Base-by-base conservation (phyloP, 2,329 filamentous ascomycete species). In the Epichloe amarillans region DNA sequence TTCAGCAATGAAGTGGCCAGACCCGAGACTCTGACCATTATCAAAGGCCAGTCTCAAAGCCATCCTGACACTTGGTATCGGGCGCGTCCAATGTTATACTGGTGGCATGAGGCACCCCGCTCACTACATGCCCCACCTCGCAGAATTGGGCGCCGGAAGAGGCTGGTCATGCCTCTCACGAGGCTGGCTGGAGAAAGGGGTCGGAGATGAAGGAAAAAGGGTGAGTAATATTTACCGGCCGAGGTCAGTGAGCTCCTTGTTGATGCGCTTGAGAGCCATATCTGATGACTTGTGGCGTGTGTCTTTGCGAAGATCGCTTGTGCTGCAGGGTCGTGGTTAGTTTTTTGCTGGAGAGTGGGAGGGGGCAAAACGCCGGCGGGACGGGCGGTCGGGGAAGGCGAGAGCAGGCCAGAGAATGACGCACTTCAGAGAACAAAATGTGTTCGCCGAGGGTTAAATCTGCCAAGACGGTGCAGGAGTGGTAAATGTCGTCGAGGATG, bases 241-340 rank as follows among this genome's bases (percentile, higher is more conserved):
- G 72, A 93, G 79, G 70, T 93, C 87, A 72, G 85, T 84, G 69
- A 93, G 82, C 74, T 93, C 87, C 83, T 90, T 93, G 80, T 91
- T 91, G 73, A 93, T 93, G 72, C 87, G 83, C 84, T 93, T 93
- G 64, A 93, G 80, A 72, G 87, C 87, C 87, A 93, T 93, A 14
- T 36, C 50, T 65, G 64, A 68, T 68, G 44, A 66, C 60, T 59
- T 58, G 55, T 61, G 56, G 35, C 56, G 40, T 54, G 45, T 54
- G 45, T 62, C 60, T 62, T 60, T 57, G 47, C 26, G 47, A 38
- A 46, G 54, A 54, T 57, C 53, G 52, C 57, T 26, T 61, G 58
- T 42, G 58, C 57, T 48, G 41, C 36, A 37, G 30, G 21, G 37
- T 49, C 33, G n/a, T 14, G 33, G 58, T 64, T 60, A 63, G 62